phyloP scores from a whole-genome alignment of 1,284 basidiomycete species.

The Pseudomicrostroma phylloplanum region DNA sequence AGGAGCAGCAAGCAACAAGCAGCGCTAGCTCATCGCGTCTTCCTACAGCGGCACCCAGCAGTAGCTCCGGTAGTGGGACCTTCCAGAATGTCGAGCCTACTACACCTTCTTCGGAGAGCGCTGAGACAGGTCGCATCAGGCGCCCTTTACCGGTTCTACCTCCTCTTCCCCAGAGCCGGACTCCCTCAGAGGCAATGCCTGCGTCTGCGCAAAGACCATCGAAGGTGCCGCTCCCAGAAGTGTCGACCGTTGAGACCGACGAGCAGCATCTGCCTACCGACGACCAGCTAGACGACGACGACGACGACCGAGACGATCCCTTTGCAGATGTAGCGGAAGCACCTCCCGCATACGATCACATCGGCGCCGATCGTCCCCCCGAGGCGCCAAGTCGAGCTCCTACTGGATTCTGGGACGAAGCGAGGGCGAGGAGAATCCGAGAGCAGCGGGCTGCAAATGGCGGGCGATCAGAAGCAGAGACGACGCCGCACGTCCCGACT shows the following conservation, averaged over 20 bases:
- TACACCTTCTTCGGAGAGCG: not conserved
- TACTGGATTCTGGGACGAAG: constrained; percentile 6
- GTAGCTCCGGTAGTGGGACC: too few relatives aligned
- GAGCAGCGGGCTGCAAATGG: not conserved
- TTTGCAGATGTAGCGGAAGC: constrained; percentile 18
- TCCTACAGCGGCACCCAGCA: too few relatives aligned
- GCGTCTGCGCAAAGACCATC: constrained; percentile 3
- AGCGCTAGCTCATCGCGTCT: not conserved
- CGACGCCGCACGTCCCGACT: not conserved
- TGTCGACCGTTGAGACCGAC: not conserved
- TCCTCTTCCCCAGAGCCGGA: constrained; percentile 8
- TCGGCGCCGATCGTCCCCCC: constrained; percentile 11
- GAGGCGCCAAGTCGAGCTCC: constrained; percentile 11
- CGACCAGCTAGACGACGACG: constrained; percentile 4
- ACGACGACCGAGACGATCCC: constrained; percentile 13
- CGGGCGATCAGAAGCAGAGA: not conserved
- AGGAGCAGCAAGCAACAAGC: constrained; percentile 2
- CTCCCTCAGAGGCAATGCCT: constrained; percentile 2
- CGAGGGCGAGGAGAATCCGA: constrained; percentile 2
- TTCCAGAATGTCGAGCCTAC: not conserved
- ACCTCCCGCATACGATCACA: constrained; percentile 16
- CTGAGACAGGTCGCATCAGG: not conserved
- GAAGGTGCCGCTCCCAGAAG: not conserved
- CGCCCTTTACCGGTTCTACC: constrained; percentile 3
- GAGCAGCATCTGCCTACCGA: constrained; percentile 5